Base-by-base conservation (phyloP, 2,329 filamentous ascomycete species). In the Paecilomyces sp. region DNA sequence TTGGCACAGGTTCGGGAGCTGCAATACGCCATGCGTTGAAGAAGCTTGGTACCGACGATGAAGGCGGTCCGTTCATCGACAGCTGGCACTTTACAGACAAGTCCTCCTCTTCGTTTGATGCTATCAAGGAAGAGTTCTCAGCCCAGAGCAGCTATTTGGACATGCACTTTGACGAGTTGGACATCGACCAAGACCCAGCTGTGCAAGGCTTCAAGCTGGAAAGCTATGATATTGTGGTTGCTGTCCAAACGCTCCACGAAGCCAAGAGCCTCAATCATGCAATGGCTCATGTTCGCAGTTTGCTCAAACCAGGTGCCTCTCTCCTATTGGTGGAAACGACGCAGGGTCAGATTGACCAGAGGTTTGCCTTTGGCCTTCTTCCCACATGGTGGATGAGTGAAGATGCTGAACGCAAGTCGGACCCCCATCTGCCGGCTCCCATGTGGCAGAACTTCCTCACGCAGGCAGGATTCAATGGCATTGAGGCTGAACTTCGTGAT, bases 241-340 rank as follows among this genome's bases (percentile, higher is more conserved):
- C 75, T 1, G 67, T 66, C 51, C 72, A 75, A 55, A 71, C 75
- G 0, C 64, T 81, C 0, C 75, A 79, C 57, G 74, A 74, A 1
- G 79, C 77, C 5, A 52, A 3, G 11, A 36, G 12, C 54, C 59
- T 58, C 51, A 73, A 62, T 11, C 56, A 65, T 12, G 68, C 36
- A 68, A 69, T 54, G 25, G 74, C 33, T 4, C 72, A 79, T 58
- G 64, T 72, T 0, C 70, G 74, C 0, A 59, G 57, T 1, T 61
- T 80, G 0, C 63, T 80, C 5, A 76, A 74, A 57, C 75, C 80
- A 0, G 79, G 77, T 2, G 80, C 79, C 0, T 75, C 75, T 51
- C 66, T 83, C 0, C 47, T 81, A 3, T 50, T 80, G 1, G 58
- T 76, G 2, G 80, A 83, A 59, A 62, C 73, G 2, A 72, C 66